Evolutionary conservation across 129 eudicot genomes (phyloP), one percentile per base, ranked within the genome.

Genomic region (Arctium minus): DNA sequence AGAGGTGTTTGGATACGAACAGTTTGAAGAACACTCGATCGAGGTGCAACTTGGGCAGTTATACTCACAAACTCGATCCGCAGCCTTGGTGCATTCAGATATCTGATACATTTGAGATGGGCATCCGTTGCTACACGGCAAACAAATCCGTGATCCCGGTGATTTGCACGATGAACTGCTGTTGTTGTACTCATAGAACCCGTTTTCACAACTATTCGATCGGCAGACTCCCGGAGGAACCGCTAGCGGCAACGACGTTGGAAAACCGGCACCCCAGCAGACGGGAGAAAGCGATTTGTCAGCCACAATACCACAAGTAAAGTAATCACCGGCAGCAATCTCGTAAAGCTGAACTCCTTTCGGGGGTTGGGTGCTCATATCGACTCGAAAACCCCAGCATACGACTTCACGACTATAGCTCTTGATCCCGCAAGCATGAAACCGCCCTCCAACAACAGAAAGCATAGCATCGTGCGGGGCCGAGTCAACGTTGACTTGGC

Each of bases 231-330:
- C 94, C 1, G 98, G 97, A 72, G 94, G 88, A 87, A 90, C 92
- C 0, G 98, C 94, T 33, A 95, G 22, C 0, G 98, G 98, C 46
- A 90, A 85, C 7, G 89, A 68, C 0, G 92, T 71, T 4, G 98
- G 98, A 77, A 91, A 90, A 69, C 91, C 92, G 18, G 81, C 86
- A 9, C 98, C 97, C 98, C 98, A 95, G 77, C 98, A 95, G 72
- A 92, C 89, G 1, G 98, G 97, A 0, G 81, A 72, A 6, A 92
- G 87, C 8, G 94, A 87, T 67, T 76, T 81, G 72, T 87, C 90
- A 4, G 94, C 97, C 46, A 89, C 86, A 31, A 95, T 78, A 64
- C 98, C 98, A 75, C 98, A 95, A 29, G 97, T 79, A 85, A 95
- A 95, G 83, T 95, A 95, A 84, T 93, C 97, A 0, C 97, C 98